phyloP scores from a whole-genome alignment of 345 rosid genomes.

The Angophora floribunda region DNA sequence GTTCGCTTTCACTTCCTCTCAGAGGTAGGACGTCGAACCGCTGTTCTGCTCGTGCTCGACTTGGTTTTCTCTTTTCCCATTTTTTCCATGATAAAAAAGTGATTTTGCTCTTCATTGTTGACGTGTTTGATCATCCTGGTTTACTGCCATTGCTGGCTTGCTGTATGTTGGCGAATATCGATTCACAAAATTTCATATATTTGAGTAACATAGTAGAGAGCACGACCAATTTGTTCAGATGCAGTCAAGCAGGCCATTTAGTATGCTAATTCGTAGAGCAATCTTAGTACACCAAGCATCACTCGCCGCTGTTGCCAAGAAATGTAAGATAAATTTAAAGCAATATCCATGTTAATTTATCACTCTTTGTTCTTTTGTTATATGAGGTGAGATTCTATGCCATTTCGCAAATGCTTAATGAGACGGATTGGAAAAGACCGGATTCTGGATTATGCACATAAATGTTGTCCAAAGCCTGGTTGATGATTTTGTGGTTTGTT shows the following conservation, averaged over 20 bases:
- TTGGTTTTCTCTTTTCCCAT: background rate
- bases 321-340: background rate
- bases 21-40: slow-evolving; percentile 17
- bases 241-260: background rate
- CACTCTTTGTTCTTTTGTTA: background rate
- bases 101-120: background rate
- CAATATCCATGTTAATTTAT: background rate
- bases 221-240: background rate
- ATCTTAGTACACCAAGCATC: background rate
- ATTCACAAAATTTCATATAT: background rate
- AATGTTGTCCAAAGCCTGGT: background rate
- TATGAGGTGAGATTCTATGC: background rate
- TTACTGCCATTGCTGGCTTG: background rate
- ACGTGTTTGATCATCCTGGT: background rate
- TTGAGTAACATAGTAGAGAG: background rate
- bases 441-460: background rate
- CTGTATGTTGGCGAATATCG: background rate
- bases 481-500: background rate
- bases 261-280: background rate
- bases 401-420: background rate
- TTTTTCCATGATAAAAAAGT: background rate
- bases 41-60: background rate
- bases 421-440: background rate
- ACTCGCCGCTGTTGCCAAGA: background rate
- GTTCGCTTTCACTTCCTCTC: slow-evolving; percentile 44